Base-by-base conservation (phyloP, 441 rosid genomes). In the Bruguiera hainesii region DNA sequence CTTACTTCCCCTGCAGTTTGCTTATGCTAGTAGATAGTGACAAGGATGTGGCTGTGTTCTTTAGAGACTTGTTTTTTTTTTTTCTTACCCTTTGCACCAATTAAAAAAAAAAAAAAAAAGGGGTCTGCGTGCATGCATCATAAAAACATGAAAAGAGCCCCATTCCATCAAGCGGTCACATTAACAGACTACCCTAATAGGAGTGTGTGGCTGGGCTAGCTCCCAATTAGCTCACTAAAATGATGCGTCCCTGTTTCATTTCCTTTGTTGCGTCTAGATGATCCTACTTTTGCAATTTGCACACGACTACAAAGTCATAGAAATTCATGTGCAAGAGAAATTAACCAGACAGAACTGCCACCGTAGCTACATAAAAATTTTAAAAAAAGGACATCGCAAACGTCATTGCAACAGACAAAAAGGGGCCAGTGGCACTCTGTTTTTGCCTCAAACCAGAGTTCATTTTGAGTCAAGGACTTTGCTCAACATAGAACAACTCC, bases 401-500 rank as follows among this genome's bases (percentile, higher is more conserved):
- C 18, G 57, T 5, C 19, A 53, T 37, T 19, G n/a, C 52, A 10
- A 50, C 37, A 61, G 46, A 51, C 28, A 49, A 57, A 55, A 23
- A 37, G 58, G 66, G 6, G 42, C 20, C 61, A 37, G 69, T 50
- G 72, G 60, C 62, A 71, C 63, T 69, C 60, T 16, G 57, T 42
- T 50, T 56, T 29, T 46, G 64, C n/a, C 49, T 6, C 13, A 67
- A 39, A 19, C 49, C 19, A 1, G 71, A 66, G 68, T 75, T 64
- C 56, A 72, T 48, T 69, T 59, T 65, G 11, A 56, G 39, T n/a
- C 60, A 33, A 48, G 48, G 16, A 68, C 21, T 69, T 28, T 18
- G 72, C 58, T 61, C 72, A 78, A 52, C 78, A 80, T 23, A 61
- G 63, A 61, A 67, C 66, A 77, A 66, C 73, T 39, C 83, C 90